Evolutionary conservation across 305 asterid genomes (phyloP).

Genomic region (Solanum hybrid): DNA sequence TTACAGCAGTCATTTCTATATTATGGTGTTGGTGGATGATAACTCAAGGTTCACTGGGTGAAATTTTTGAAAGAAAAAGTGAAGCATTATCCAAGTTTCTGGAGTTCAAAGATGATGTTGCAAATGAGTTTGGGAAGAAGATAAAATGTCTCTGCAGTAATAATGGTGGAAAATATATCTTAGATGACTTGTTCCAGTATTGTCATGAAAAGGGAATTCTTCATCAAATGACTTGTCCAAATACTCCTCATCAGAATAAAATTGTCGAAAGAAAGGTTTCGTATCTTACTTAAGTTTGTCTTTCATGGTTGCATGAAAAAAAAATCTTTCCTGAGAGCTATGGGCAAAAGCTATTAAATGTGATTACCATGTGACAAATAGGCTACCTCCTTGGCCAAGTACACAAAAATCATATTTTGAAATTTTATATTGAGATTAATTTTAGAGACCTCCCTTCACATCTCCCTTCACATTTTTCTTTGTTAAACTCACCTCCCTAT

Average conservation of each 20-base stretch:
- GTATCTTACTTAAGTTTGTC: background rate
- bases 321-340: background rate
- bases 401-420: slow-evolving; percentile 5
- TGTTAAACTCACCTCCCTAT: background rate
- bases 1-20: background rate
- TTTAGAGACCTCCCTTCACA: background rate
- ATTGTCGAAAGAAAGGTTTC: background rate
- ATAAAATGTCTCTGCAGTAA: too few relatives aligned
- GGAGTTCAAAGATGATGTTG: background rate
- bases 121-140: background rate
- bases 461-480: background rate
- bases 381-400: background rate
- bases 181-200: background rate
- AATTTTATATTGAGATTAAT: background rate
- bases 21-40: slow-evolving; percentile 10
- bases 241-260: background rate
- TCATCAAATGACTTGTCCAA: background rate
- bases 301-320: slow-evolving; percentile 11
- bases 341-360: background rate
- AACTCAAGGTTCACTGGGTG: background rate
- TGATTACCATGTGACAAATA: background rate
- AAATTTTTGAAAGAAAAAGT: background rate
- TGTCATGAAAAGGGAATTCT: background rate
- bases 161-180: background rate
- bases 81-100: background rate